Conservation (phyloP, 768 basidiomycete genomes). For the Lactifluus pinguis region DNA sequence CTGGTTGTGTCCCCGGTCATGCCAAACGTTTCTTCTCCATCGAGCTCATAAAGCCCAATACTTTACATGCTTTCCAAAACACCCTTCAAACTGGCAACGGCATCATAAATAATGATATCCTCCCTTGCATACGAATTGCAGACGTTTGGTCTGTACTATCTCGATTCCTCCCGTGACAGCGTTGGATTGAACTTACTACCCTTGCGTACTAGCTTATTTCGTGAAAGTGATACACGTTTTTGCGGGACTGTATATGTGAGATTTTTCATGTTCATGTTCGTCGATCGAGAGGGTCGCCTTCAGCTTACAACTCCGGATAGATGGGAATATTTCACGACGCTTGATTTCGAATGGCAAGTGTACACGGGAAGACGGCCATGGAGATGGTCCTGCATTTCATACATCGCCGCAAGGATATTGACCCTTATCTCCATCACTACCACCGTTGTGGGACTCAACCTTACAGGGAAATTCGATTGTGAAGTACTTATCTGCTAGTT, state of each 20-base stretch:
- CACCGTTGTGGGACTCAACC: neutral
- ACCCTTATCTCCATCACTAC: neutral
- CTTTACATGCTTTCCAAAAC: too few species aligned
- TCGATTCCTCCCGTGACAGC: too few species aligned
- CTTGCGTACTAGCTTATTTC: neutral
- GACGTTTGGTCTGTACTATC: neutral
- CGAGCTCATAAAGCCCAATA: too few species aligned
- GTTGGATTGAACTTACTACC: neutral
- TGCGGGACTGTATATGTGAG: slow-evolving; percentile 11
- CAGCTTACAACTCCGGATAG: neutral
- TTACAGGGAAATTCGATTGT: slow-evolving; percentile 7
- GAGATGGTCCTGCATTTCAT: slow-evolving; percentile 16
- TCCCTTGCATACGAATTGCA: neutral
- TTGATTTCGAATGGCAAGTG: too few species aligned
- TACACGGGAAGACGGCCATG: neutral
- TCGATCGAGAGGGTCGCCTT: too few species aligned
- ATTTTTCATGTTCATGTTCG: too few species aligned
- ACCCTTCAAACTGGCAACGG: too few species aligned
- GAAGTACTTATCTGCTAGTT: neutral
- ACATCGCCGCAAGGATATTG: slow-evolving; percentile 1
- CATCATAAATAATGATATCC: neutral
- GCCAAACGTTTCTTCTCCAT: too few species aligned
- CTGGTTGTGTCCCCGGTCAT: too few species aligned
- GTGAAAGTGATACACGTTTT: slow-evolving; percentile 6
- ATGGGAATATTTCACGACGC: too few species aligned